Base-by-base conservation (phyloP, 1,139 yeast species). In the Geotrichum klebahnii region DNA sequence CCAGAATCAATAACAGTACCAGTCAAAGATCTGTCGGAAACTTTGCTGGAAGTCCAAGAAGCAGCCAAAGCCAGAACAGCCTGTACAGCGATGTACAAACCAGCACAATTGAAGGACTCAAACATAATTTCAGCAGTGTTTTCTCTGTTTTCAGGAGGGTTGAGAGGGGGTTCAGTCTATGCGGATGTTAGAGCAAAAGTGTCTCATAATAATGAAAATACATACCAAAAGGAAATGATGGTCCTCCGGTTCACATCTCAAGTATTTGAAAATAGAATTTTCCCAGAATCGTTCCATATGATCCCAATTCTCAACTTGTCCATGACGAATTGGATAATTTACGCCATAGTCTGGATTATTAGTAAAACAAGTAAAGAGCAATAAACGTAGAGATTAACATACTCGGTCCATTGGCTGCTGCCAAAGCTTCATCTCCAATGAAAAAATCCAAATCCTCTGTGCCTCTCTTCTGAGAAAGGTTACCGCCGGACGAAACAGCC, bases 201-300 rank as follows among this genome's bases (percentile, higher is more conserved):
- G 14, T 19, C 5, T 31, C 29, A 28, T 8, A 24, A 33, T 10
- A 19, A 48, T 60, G 16, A 24, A 16, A 5, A 10, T 16, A 40
- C 51, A 20, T 38, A 49, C 52, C 50, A 92, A 73, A 55, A 92
- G 75, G 69, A 92, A 92, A 68, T 88, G 88, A 65, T 92, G 99
- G 69, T 92, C 99, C 68, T 92, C 99, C 5, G 99, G 99, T 69
- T 92, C 98, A 67, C 97, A 89, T 69, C 97, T 81, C 62, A 92
- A 77, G 67, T 92, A 92, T 71, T 92, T 90, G 75, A 92, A 92
- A 63, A 92, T 90, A 40, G 96, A 87, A 64, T 86, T 86, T 67
- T 92, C 97, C 99, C 99, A 92, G 69, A 89, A 90, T 66, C 98
- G 78, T 69, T 92, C 99, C 99, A 92, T 92, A 67, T 92, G 97